phyloP scores from a whole-genome alignment of 257 asterid genomes.

The Solanum phureja region DNA sequence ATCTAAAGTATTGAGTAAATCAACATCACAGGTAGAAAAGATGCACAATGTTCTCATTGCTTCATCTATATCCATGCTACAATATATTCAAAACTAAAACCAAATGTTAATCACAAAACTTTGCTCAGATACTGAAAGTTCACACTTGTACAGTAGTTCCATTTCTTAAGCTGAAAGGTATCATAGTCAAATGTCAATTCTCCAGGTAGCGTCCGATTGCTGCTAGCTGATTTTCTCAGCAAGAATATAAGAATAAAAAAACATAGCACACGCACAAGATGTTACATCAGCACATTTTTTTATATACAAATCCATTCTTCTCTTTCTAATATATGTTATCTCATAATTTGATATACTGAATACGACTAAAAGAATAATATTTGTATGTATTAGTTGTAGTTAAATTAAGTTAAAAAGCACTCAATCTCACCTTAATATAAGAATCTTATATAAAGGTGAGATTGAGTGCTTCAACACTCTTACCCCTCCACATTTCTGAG shows the following conservation, averaged over 20 bases:
- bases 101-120: no score
- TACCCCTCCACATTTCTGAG: neutral
- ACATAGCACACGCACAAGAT: neutral
- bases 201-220: neutral
- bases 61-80: neutral
- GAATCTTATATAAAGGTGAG: no score
- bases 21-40: neutral
- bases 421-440: neutral
- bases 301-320: neutral
- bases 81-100: no score
- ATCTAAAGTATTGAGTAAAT: neutral
- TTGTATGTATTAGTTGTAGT: no score
- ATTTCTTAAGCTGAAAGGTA: neutral
- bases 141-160: neutral
- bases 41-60: neutral
- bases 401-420: neutral
- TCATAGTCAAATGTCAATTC: neutral
- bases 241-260: neutral
- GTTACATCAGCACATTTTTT: neutral
- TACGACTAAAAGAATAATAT: no score
- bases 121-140: no score
- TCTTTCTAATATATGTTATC: neutral
- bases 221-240: neutral
- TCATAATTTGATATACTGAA: neutral
- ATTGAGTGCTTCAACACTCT: no score